phyloP scores from a whole-genome alignment of 2,329 filamentous ascomycete species.

The Verticillium klebahnii region DNA sequence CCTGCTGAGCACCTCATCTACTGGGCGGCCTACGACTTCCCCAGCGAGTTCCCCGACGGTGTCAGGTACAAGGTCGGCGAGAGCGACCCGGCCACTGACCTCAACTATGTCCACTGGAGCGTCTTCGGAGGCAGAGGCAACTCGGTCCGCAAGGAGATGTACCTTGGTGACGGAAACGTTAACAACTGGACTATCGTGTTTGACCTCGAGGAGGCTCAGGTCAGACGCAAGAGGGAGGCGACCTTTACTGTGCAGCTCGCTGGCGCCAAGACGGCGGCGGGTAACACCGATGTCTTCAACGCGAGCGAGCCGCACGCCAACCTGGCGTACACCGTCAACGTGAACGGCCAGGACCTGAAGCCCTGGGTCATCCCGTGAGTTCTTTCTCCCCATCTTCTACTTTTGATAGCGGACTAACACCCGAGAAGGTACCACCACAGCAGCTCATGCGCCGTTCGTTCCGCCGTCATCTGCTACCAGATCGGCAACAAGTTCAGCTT shows the following conservation, averaged over 20 bases:
- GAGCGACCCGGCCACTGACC: constrained; percentile 36
- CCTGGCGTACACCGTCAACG: constrained; percentile 35
- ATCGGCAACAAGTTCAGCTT: constrained; percentile 53
- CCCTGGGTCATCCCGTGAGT: constrained; percentile 50
- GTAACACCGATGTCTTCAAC: constrained; percentile 55
- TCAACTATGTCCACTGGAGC: constrained; percentile 61
- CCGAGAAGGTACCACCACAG: constrained; percentile 44
- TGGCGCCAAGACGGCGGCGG: constrained; percentile 55
- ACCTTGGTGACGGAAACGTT: constrained; percentile 35
- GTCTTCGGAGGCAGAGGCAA: constrained; percentile 51
- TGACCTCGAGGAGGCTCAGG: constrained; percentile 30
- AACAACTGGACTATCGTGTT: constrained; percentile 55
- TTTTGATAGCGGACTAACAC: not conserved
- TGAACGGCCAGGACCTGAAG: constrained; percentile 32
- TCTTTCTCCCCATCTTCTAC: not conserved
- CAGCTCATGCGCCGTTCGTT: constrained; percentile 54
- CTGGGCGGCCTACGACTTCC: constrained; percentile 54
- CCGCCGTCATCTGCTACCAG: constrained; percentile 54
- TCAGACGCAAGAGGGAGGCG: constrained; percentile 38
- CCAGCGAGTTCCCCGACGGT: constrained; percentile 50
- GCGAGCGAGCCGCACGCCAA: constrained; percentile 44
- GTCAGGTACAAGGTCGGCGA: constrained; percentile 49
- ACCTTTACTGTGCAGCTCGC: constrained; percentile 61
- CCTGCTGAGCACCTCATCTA: constrained; percentile 53
- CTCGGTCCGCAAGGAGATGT: constrained; percentile 31